A percentile compares a stretch with the other conserved stretches of the same genome.
phyloP scores from a whole-genome alignment of 768 basidiomycete species.

The Strobilomyces dryophilus region DNA sequence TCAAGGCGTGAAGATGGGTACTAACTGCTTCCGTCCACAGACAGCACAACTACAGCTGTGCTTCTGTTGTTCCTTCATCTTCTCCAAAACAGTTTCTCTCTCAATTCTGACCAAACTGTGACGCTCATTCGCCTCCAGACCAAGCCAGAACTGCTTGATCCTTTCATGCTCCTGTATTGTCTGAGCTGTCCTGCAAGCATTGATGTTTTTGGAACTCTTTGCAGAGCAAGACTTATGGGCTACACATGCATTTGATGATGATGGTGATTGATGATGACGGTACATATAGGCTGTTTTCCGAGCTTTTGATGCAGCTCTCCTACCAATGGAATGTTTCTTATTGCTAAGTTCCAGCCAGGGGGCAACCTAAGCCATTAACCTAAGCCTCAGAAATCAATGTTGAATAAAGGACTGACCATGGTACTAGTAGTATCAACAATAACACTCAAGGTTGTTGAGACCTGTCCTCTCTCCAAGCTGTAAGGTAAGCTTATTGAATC shows the following conservation, averaged over 20 bases:
- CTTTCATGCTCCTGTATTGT: conserved; percentile 92
- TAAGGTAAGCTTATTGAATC: too few relatives aligned
- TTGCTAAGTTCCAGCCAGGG: too few relatives aligned
- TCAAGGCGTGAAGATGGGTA: conserved; percentile 33
- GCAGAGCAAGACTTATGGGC: conserved; percentile 27
- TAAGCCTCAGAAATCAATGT: too few relatives aligned
- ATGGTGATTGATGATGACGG: conserved; percentile 51
- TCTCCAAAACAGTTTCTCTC: conserved; percentile 94
- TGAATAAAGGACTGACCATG: too few relatives aligned
- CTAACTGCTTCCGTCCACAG: conserved; percentile 93
- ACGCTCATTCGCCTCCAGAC: conserved; percentile 86
- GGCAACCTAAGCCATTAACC: background rate
- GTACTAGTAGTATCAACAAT: too few relatives aligned
- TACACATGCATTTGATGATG: conserved; percentile 32
- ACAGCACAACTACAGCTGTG: conserved; percentile 95
- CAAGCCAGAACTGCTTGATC: conserved; percentile 98
- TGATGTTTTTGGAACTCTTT: conserved; percentile 48
- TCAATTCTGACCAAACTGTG: conserved; percentile 93
- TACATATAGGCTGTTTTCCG: conserved; percentile 49
- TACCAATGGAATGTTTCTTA: conserved; percentile 32
- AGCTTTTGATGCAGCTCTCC: conserved; percentile 53
- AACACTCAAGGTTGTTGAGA: too few relatives aligned
- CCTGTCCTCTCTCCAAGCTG: too few relatives aligned
- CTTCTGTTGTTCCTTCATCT: conserved; percentile 99
- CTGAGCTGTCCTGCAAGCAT: conserved; percentile 93